Conservation (phyloP, 2,329 filamentous ascomycete genomes). For the Aspergillus sp. region DNA sequence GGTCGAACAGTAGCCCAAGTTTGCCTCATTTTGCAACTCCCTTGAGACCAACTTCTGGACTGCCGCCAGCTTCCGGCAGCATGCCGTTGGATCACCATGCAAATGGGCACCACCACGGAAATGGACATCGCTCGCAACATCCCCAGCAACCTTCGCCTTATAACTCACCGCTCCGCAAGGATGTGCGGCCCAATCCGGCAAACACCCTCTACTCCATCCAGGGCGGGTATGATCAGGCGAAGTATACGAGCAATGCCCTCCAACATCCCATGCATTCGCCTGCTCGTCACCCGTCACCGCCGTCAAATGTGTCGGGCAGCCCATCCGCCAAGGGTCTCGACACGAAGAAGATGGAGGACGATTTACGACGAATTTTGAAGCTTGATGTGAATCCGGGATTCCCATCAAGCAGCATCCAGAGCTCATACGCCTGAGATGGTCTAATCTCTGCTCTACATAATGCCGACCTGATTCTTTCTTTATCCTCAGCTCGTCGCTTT, state of each 20-base stretch:
- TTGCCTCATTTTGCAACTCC: slow-evolving; percentile 32
- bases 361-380: slow-evolving; percentile 48
- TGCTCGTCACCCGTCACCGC: slow-evolving; percentile 19
- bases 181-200: slow-evolving; percentile 23
- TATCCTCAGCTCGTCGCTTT: neutral
- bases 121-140: slow-evolving; percentile 21
- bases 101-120: slow-evolving; percentile 9
- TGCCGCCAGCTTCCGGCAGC: slow-evolving; percentile 21
- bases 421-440: slow-evolving; percentile 29
- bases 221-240: slow-evolving; percentile 20
- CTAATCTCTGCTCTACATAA: neutral
- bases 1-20: slow-evolving; percentile 15
- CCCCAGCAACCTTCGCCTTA: slow-evolving; percentile 23
- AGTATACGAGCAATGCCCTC: slow-evolving; percentile 12
- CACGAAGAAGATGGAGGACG: slow-evolving; percentile 48
- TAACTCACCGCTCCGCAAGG: slow-evolving; percentile 33
- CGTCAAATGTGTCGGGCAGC: slow-evolving; percentile 20
- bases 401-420: slow-evolving; percentile 31
- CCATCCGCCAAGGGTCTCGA: slow-evolving; percentile 32
- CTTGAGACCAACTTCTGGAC: slow-evolving; percentile 33
- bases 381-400: slow-evolving; percentile 35
- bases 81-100: slow-evolving; percentile 9
- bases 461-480: neutral
- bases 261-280: slow-evolving; percentile 23
- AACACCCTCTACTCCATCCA: slow-evolving; percentile 21